Evolutionary conservation across 257 asterid genomes (phyloP).

Genomic region (Avicennia marina): DNA sequence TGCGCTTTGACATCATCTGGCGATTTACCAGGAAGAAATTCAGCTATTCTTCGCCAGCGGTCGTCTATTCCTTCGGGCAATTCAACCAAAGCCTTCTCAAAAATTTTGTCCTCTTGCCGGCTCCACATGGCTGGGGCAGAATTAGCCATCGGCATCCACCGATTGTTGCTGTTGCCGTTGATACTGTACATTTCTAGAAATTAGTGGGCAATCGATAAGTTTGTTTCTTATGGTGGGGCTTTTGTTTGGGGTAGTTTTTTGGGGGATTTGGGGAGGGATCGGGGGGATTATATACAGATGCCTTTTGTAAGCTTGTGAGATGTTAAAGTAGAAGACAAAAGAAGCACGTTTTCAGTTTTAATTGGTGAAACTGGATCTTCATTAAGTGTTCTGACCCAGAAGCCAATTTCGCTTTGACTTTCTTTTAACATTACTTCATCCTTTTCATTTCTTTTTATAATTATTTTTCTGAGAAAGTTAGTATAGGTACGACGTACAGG

Average conservation of each 20-base stretch:
- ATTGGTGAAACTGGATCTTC: conserved; percentile 25
- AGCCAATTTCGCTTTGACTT: conserved; percentile 35
- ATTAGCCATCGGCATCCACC: conserved; percentile 19
- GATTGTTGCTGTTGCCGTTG: conserved; percentile 1
- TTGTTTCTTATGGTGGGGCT: not conserved
- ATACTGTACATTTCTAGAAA: conserved; percentile 17
- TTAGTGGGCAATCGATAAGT: not conserved
- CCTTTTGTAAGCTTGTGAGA: conserved; percentile 9
- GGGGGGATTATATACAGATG: conserved; percentile 14
- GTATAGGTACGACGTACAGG: no score
- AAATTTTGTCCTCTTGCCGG: conserved; percentile 51
- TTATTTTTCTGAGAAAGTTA: no score
- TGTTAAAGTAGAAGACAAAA: not conserved
- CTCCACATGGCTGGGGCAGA: conserved; percentile 37
- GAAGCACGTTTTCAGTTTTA: conserved; percentile 27
- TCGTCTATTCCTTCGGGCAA: conserved; percentile 46
- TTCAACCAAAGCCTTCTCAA: conserved; percentile 54
- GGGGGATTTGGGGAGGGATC: conserved; percentile 17
- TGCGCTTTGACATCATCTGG: conserved; percentile 48
- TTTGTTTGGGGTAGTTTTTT: not conserved
- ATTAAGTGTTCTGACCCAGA: conserved; percentile 18
- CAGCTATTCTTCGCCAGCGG: conserved; percentile 61
- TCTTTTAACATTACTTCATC: no score
- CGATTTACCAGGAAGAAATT: conserved; percentile 38
- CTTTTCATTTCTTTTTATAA: no score